A percentile compares a stretch with the other conserved stretches of the same genome.
Conservation (phyloP, 1,139 yeast genomes). For the Geotrichum fermentans region DNA sequence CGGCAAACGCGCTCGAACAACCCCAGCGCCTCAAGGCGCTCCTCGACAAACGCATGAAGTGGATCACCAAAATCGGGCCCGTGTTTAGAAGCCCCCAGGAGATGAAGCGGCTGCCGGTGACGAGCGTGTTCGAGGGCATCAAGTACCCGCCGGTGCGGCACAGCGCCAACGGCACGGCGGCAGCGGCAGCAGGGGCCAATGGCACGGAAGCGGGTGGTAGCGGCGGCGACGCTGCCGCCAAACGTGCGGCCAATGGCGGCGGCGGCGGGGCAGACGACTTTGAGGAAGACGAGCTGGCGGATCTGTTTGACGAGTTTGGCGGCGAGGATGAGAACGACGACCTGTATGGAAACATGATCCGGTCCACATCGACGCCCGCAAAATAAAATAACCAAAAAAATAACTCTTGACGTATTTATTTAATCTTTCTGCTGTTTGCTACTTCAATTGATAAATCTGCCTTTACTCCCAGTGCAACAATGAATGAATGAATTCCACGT, state of each 20-base stretch:
- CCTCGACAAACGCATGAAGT: slow-evolving; percentile 77
- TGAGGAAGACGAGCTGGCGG: slow-evolving; percentile 7
- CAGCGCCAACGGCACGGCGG: background rate
- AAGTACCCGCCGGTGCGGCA: slow-evolving; percentile 11
- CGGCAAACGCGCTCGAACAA: slow-evolving; percentile 41
- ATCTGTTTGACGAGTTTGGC: slow-evolving; percentile 5
- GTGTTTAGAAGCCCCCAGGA: slow-evolving; percentile 62
- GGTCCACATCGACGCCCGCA: slow-evolving; percentile 11
- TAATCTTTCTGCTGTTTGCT: background rate
- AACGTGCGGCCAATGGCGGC: background rate
- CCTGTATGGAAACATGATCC: slow-evolving; percentile 46
- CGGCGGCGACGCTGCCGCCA: background rate
- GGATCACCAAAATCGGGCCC: slow-evolving; percentile 88
- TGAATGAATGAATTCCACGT: too few relatives aligned
- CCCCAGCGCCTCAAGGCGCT: slow-evolving; percentile 74
- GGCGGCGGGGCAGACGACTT: slow-evolving; percentile 1
- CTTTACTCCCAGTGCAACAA: too few relatives aligned
- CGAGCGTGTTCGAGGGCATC: slow-evolving; percentile 13
- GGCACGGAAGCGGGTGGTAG: slow-evolving; percentile 2
- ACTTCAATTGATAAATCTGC: too few relatives aligned
- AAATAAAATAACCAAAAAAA: slow-evolving; percentile 3
- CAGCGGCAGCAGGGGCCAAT: background rate
- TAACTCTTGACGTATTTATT: background rate
- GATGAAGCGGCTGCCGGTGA: slow-evolving; percentile 67
- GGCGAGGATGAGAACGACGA: slow-evolving; percentile 7